Percentiles rank a stretch among this genome's conserved stretches.
These are phyloP conservation scores for Aspergillus bertholletiae DNA, from an alignment of 495 filamentous ascomycete species.

Conservation along the genomic window DNA sequence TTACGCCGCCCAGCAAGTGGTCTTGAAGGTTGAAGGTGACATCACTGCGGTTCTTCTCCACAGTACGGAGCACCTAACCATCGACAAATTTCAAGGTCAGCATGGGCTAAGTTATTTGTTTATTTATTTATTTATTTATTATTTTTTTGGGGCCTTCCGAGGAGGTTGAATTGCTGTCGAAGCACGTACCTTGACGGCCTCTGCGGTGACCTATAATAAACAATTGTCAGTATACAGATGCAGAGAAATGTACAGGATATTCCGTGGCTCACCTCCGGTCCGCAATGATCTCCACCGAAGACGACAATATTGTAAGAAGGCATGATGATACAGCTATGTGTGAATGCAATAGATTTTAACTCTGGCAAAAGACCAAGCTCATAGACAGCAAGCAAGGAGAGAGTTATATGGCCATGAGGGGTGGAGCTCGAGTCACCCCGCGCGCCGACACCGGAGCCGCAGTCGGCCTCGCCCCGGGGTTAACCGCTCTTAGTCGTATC, in stretches of 20 bases:
- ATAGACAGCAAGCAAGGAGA: no score
- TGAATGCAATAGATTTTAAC: constrained; percentile 8
- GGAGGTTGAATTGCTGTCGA: no score
- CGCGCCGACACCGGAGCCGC: constrained; percentile 27
- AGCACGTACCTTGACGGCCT: constrained; percentile 91
- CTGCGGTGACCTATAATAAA: constrained; percentile 50
- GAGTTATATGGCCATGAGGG: constrained; percentile 17
- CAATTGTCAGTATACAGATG: constrained; percentile 12
- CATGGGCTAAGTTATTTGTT: constrained; percentile 1
- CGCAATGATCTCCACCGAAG: constrained; percentile 88
- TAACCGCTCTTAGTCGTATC: background rate
- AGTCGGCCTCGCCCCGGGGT: background rate
- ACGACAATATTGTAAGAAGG: constrained; percentile 58
- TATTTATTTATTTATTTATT: no score
- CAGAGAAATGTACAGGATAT: background rate
- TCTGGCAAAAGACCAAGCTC: constrained; percentile 15
- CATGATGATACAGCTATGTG: constrained; percentile 28
- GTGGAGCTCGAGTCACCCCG: constrained; percentile 12
- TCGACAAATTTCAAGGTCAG: background rate
- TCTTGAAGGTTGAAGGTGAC: constrained; percentile 87
- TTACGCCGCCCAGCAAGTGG: constrained; percentile 88
- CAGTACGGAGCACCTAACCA: constrained; percentile 56
- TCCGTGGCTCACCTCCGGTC: constrained; percentile 72
- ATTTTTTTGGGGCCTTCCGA: no score
- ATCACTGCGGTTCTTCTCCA: constrained; percentile 65